These are phyloP conservation scores for Phytophthora pluvialis DNA, from an alignment of 352 stramenopile genomes.

Conservation along the genomic window DNA sequence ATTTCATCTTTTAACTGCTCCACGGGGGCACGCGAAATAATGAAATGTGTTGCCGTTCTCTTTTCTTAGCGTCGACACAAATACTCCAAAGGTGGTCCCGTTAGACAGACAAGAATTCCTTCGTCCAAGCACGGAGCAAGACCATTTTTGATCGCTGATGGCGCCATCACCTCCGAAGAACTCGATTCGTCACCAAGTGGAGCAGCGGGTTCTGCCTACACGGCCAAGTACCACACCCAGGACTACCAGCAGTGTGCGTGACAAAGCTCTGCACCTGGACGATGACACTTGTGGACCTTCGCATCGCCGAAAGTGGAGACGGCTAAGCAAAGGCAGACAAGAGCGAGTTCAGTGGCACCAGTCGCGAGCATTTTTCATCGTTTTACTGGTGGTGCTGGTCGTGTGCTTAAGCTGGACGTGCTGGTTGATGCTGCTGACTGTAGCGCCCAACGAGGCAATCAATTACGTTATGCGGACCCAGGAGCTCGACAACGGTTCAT, in stretches of 20 bases:
- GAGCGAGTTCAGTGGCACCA: slow-evolving; percentile 16
- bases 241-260: slow-evolving; percentile 10
- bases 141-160: not conserved
- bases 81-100: not conserved
- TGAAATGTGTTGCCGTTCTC: slow-evolving; percentile 25
- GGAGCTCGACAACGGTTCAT: slow-evolving; percentile 41
- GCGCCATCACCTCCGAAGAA: slow-evolving; percentile 8
- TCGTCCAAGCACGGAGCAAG: not conserved
- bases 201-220: slow-evolving; percentile 11
- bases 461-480: slow-evolving; percentile 46
- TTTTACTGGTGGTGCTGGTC: slow-evolving; percentile 11
- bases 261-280: slow-evolving; percentile 19
- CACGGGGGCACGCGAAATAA: slow-evolving; percentile 22
- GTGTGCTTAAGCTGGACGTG: slow-evolving; percentile 37
- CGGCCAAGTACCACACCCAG: slow-evolving; percentile 9
- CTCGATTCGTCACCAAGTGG: slow-evolving; percentile 21
- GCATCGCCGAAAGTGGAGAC: slow-evolving; percentile 15
- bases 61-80: slow-evolving; percentile 21
- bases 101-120: not conserved
- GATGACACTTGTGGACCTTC: slow-evolving; percentile 5
- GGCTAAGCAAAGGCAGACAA: slow-evolving; percentile 2
- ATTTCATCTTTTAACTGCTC: slow-evolving; percentile 21
- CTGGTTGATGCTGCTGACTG: slow-evolving; percentile 40
- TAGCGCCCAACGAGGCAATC: slow-evolving; percentile 34
- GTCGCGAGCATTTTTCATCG: slow-evolving; percentile 15